Evolutionary conservation across 345 rosid species (phyloP).

Genomic region (Populus ilicifolia): DNA sequence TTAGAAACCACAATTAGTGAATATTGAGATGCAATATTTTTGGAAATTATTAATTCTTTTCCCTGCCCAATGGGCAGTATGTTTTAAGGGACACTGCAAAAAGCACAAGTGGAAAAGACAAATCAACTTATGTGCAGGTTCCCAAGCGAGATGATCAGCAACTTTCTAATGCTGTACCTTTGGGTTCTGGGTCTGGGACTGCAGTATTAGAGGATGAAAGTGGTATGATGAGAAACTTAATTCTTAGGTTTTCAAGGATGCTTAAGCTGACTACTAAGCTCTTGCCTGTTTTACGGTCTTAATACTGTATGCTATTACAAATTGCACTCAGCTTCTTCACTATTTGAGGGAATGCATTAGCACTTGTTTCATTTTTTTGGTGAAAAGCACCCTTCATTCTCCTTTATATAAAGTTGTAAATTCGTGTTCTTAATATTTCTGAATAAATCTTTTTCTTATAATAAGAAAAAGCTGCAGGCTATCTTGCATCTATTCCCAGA

Average conservation of each 20-base stretch:
- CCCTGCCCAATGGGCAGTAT: conserved; percentile 43
- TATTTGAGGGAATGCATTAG: not conserved
- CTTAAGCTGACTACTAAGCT: not conserved
- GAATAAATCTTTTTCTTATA: not conserved
- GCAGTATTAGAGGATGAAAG: conserved; percentile 42
- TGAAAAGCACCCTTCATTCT: not conserved
- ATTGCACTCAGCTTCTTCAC: not conserved
- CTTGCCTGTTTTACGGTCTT: not conserved
- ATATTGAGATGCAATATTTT: not conserved
- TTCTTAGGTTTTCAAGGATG: not conserved
- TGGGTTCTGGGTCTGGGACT: conserved; percentile 33
- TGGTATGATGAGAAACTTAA: conserved; percentile 29
- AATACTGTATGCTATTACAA: not conserved
- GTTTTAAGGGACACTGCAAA: conserved; percentile 46
- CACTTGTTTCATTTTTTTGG: not conserved
- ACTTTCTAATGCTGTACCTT: conserved; percentile 34
- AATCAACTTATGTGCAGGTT: conserved; percentile 37
- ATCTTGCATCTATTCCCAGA: not conserved
- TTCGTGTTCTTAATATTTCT: not conserved
- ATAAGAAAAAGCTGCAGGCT: not conserved
- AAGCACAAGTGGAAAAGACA: conserved; percentile 43
- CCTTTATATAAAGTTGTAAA: not conserved
- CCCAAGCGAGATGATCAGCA: conserved; percentile 47
- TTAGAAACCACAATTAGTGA: not conserved
- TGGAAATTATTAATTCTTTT: conserved; percentile 3